These are phyloP conservation scores for Narthecium ossifragum DNA, from an alignment of 106 monocot genomes.

Conservation along the genomic window DNA sequence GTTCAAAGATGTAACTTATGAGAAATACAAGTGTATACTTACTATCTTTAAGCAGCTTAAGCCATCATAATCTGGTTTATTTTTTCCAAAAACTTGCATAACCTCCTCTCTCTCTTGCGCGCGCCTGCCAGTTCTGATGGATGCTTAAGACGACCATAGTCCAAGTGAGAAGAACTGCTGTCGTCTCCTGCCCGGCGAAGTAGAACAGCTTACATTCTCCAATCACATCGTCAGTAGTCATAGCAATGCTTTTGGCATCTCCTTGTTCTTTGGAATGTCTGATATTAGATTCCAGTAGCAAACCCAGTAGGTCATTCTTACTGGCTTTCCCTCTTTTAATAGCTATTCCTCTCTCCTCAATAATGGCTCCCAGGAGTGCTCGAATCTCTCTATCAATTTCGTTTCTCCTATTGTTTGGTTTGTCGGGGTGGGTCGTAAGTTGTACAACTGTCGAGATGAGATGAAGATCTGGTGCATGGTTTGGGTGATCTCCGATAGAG, in stretches of 20 bases:
- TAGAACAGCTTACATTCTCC: constrained; percentile 82
- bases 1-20: not conserved
- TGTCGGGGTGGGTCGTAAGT: too few relatives aligned
- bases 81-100: constrained; percentile 31
- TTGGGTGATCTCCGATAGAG: too few relatives aligned
- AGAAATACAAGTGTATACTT: constrained; percentile 6
- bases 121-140: constrained; percentile 51
- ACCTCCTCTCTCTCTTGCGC: constrained; percentile 77
- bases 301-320: constrained; percentile 37
- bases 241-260: constrained; percentile 17
- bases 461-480: too few relatives aligned
- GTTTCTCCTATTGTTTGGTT: too few relatives aligned
- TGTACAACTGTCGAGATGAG: too few relatives aligned
- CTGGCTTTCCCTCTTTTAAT: constrained; percentile 18
- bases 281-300: constrained; percentile 49
- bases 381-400: constrained; percentile 26
- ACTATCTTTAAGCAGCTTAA: constrained; percentile 36
- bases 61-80: constrained; percentile 26
- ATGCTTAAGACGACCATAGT: constrained; percentile 53
- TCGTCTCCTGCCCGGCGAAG: constrained; percentile 71
- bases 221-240: constrained; percentile 56
- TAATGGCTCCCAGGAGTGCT: constrained; percentile 28
- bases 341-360: constrained; percentile 40
- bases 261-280: constrained; percentile 17
- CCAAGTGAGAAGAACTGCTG: constrained; percentile 54